Conservation (phyloP, 768 basidiomycete genomes). For the Filobasidium wieringae region DNA sequence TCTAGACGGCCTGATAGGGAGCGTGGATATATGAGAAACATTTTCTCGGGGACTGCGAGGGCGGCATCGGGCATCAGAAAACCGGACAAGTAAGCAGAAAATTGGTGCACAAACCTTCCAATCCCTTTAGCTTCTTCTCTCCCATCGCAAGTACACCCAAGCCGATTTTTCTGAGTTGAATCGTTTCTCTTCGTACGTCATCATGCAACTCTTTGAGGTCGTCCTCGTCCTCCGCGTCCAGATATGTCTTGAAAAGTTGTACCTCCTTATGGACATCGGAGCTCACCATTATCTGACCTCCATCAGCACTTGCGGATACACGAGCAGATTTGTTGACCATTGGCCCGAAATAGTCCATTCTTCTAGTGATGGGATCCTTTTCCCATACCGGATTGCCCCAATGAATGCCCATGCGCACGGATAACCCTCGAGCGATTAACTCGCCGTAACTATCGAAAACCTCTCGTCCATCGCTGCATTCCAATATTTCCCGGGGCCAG, state of each 20-base stretch:
- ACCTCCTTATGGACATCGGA: conserved; percentile 56
- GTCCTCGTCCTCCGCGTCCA: conserved; percentile 31
- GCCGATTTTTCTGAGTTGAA: conserved; percentile 62
- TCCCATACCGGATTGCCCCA: conserved; percentile 83
- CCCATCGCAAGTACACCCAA: conserved; percentile 64
- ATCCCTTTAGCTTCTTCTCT: conserved; percentile 83
- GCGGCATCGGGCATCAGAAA: conserved; percentile 4
- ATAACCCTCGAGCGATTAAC: conserved; percentile 71
- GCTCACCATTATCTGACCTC: conserved; percentile 89
- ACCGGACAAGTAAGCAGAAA: not conserved
- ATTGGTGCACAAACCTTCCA: conserved; percentile 48
- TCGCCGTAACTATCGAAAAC: conserved; percentile 55
- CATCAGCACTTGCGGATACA: conserved; percentile 67
- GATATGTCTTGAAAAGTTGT: conserved; percentile 46
- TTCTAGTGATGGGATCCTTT: conserved; percentile 73
- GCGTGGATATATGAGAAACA: conserved; percentile 72
- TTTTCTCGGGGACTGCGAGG: conserved; percentile 55
- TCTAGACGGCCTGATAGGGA: conserved; percentile 61
- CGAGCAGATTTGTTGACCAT: conserved; percentile 90
- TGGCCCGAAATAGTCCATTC: conserved; percentile 97
- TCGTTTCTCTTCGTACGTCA: conserved; percentile 45
- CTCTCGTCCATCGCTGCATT: conserved; percentile 79
- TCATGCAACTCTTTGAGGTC: conserved; percentile 32
- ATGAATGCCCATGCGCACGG: conserved; percentile 95
- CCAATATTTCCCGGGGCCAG: conserved; percentile 90